phyloP scores from a whole-genome alignment of 192 early-diverging fungal species.

The Rhizophagus prolifer region DNA sequence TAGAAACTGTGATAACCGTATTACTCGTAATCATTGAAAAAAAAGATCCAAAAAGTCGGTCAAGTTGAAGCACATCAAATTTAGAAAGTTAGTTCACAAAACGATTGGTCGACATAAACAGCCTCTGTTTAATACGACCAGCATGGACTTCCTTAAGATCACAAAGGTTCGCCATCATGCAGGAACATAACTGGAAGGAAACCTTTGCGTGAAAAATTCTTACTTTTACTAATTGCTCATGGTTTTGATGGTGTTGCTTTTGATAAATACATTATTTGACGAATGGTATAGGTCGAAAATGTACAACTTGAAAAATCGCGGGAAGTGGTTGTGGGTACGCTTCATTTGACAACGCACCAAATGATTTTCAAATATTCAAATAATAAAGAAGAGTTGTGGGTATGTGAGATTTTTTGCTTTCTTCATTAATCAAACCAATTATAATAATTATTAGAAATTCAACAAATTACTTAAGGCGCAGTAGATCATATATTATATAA shows the following conservation, averaged over 20 bases:
- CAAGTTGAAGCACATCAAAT: not conserved
- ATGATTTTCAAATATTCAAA: conserved; percentile 60
- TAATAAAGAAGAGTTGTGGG: conserved; percentile 64
- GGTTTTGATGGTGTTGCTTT: not conserved
- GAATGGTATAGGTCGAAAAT: conserved; percentile 38
- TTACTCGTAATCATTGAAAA: not conserved
- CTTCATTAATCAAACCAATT: not conserved
- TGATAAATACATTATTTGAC: not conserved
- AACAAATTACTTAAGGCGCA: not conserved
- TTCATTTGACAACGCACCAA: conserved; percentile 79
- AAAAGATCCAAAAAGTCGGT: not conserved
- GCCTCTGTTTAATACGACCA: not conserved
- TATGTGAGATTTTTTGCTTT: conserved; percentile 34
- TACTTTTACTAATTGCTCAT: not conserved
- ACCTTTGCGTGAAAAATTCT: not conserved
- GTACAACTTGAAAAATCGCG: conserved; percentile 47
- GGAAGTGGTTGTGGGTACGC: conserved; percentile 43
- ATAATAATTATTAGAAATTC: too few species aligned
- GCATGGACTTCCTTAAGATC: conserved; percentile 10
- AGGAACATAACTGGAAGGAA: not conserved
- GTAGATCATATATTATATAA: not conserved
- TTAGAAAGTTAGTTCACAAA: not conserved
- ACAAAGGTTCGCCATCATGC: conserved; percentile 1
- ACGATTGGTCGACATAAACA: not conserved
- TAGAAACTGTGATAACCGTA: too few species aligned